Percentiles rank a stretch among this genome's conserved stretches.
phyloP scores from a whole-genome alignment of 495 filamentous ascomycete genomes.

The Penicillium goetzii region DNA sequence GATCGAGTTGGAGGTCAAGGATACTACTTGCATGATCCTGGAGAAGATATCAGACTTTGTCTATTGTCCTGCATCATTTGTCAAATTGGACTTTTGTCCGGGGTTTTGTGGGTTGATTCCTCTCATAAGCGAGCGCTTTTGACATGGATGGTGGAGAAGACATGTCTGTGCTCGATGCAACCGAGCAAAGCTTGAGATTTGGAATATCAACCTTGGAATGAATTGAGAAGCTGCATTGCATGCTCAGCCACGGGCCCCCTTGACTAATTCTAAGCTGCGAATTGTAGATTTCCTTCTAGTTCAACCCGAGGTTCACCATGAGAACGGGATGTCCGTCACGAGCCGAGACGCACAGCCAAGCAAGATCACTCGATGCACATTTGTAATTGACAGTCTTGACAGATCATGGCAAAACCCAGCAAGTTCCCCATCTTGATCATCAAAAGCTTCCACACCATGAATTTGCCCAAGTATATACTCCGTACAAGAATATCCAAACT shows the following conservation, averaged over 20 bases:
- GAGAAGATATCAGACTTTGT: not conserved
- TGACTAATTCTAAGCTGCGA: not conserved
- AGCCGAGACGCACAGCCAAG: not conserved
- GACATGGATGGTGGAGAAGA: slow-evolving; percentile 5
- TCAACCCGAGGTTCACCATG: not conserved
- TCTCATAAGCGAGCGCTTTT: slow-evolving; percentile 11
- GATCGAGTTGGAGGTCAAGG: not conserved
- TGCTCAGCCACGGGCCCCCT: not conserved
- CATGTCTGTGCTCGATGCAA: slow-evolving; percentile 11
- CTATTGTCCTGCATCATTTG: slow-evolving; percentile 14
- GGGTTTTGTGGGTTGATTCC: slow-evolving; percentile 2
- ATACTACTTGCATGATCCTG: not conserved
- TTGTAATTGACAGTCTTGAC: not conserved
- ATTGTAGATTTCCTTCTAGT: not conserved
- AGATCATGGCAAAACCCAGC: not conserved
- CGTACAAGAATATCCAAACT: not conserved
- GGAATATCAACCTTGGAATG: not conserved
- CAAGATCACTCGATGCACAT: not conserved
- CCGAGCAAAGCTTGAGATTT: not conserved
- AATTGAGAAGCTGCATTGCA: not conserved
- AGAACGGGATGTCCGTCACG: not conserved
- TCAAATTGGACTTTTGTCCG: slow-evolving; percentile 8
- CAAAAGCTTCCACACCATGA: not conserved
- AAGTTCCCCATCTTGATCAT: not conserved
- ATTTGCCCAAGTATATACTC: not conserved